Evolutionary conservation across 2,329 filamentous ascomycete genomes (phyloP).

Genomic region (Immersiporthe knoxdaviesiana): DNA sequence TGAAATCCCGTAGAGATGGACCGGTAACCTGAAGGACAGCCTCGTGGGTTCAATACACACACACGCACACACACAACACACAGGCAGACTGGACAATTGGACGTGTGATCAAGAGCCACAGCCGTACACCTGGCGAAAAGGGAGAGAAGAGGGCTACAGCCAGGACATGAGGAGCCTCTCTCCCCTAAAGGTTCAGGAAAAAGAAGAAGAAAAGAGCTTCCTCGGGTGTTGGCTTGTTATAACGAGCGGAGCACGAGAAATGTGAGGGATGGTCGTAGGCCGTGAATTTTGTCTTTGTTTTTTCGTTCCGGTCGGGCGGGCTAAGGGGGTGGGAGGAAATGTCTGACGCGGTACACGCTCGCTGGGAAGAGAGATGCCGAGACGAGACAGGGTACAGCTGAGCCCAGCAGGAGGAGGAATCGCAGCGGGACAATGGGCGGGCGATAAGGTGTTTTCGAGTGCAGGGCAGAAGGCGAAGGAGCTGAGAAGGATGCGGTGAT

Average conservation of each 20-base stretch:
- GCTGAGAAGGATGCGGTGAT: conserved; percentile 22
- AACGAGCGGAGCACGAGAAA: conserved; percentile 23
- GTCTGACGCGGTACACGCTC: conserved; percentile 25
- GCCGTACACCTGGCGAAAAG: conserved; percentile 24
- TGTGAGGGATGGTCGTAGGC: conserved; percentile 16
- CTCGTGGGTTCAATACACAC: conserved; percentile 33
- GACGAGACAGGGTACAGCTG: conserved; percentile 23
- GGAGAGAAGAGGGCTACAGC: conserved; percentile 21
- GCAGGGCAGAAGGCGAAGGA: conserved; percentile 4
- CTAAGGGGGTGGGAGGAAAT: conserved; percentile 13
- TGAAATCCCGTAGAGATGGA: conserved; percentile 37
- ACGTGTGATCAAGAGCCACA: conserved; percentile 29
- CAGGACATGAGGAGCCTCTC: conserved; percentile 22
- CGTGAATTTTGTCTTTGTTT: conserved; percentile 13
- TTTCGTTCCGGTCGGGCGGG: conserved; percentile 16
- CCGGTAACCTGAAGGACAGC: conserved; percentile 23
- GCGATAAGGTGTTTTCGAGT: not conserved
- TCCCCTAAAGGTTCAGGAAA: conserved; percentile 13
- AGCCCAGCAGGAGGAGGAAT: conserved; percentile 19
- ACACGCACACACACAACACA: too few species aligned
- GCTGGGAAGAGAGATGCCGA: conserved; percentile 21
- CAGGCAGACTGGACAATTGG: conserved; percentile 31
- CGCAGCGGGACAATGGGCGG: conserved; percentile 21
- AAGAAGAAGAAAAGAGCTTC: too few species aligned
- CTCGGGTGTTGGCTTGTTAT: conserved; percentile 12